Conservation (phyloP, 345 rosid species). For the Sonneratia caseolaris region DNA sequence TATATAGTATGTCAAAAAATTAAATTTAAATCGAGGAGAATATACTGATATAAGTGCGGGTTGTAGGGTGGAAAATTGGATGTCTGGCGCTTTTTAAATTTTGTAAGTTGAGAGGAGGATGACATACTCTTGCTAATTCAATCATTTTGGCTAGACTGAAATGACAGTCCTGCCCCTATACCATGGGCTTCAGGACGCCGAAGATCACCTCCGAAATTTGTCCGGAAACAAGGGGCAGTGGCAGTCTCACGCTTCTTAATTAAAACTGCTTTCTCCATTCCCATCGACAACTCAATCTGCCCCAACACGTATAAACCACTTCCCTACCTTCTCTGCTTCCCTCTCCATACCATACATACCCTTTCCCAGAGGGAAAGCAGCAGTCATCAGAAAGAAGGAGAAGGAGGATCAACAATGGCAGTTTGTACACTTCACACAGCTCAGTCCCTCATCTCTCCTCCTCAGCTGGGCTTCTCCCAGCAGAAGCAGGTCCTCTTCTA, state of each 20-base stretch:
- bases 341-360: slow-evolving; percentile 4
- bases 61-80: no score
- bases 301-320: slow-evolving; percentile 4
- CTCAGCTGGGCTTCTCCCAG: neutral
- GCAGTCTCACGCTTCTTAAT: neutral
- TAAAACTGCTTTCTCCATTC: neutral
- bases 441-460: slow-evolving; percentile 14
- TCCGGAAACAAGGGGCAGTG: slow-evolving; percentile 12
- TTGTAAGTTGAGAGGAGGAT: no score
- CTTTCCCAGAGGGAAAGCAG: neutral
- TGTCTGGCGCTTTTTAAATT: no score
- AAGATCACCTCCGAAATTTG: slow-evolving; percentile 12
- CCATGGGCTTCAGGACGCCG: slow-evolving; percentile 4
- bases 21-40: no score
- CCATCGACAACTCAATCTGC: slow-evolving; percentile 1
- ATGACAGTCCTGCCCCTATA: slow-evolving; percentile 1
- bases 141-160: neutral
- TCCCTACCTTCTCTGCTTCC: slow-evolving; percentile 18
- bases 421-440: slow-evolving; percentile 9
- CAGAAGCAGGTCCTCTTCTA: slow-evolving; percentile 11
- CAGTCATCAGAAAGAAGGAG: no score
- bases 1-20: no score
- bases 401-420: slow-evolving; percentile 5
- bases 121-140: no score
- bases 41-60: no score